Evolutionary conservation across 2,329 filamentous ascomycete genomes (phyloP).

Genomic region (Drechslera avenae): DNA sequence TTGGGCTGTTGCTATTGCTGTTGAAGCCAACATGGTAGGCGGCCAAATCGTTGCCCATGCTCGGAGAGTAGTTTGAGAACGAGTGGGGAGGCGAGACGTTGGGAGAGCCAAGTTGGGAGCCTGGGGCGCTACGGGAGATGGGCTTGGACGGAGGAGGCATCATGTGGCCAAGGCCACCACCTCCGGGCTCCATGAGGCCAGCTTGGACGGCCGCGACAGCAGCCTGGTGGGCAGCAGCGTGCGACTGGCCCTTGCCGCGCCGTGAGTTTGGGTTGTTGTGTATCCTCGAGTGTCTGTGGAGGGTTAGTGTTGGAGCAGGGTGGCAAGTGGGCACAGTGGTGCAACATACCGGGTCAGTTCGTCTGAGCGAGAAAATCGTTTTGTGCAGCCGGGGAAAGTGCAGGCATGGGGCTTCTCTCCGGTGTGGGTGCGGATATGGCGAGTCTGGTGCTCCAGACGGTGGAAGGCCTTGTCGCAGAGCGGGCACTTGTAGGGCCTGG

Average conservation of each 20-base stretch:
- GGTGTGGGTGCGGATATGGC: slow-evolving; percentile 95
- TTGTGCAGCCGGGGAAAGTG: slow-evolving; percentile 92
- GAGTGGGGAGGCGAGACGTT: slow-evolving; percentile 95
- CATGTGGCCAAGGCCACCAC: slow-evolving; percentile 61
- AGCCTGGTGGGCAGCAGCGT: slow-evolving; percentile 64
- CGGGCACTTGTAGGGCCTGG: slow-evolving; percentile 96
- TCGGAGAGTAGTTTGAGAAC: slow-evolving; percentile 67
- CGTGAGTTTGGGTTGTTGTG: slow-evolving; percentile 99
- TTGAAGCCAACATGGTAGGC: slow-evolving; percentile 54
- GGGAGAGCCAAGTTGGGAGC: slow-evolving; percentile 85
- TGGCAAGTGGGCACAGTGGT: not conserved
- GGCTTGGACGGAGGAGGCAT: slow-evolving; percentile 77
- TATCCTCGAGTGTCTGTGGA: slow-evolving; percentile 83
- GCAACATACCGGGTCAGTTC: slow-evolving; percentile 70
- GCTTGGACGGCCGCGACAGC: slow-evolving; percentile 58
- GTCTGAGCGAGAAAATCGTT: slow-evolving; percentile 95
- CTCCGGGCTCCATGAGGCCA: slow-evolving; percentile 58
- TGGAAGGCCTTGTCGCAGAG: slow-evolving; percentile 99
- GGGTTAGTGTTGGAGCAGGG: slow-evolving; percentile 16
- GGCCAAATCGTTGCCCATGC: slow-evolving; percentile 62
- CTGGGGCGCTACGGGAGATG: slow-evolving; percentile 85
- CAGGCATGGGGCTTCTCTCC: slow-evolving; percentile 98
- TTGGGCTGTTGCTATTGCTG: slow-evolving; percentile 51
- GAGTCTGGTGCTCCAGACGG: slow-evolving; percentile 89
- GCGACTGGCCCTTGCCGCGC: slow-evolving; percentile 79